phyloP scores from a whole-genome alignment of 306 rosid species.

The Astragalus glycyphyllos region DNA sequence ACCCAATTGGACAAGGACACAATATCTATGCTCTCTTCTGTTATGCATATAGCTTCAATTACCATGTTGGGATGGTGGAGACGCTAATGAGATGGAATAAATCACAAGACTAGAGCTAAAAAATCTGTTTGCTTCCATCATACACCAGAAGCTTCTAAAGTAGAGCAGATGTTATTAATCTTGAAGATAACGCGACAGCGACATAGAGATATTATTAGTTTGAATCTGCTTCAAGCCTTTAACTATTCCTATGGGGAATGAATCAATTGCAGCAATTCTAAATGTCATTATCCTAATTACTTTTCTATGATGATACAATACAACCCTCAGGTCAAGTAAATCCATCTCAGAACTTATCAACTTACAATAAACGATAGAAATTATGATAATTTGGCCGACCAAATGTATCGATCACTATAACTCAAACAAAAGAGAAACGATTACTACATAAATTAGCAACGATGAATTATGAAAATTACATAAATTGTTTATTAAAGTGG shows the following conservation, averaged over 20 bases:
- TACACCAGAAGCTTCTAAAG: constrained; percentile 16
- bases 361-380: background rate
- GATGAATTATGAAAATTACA: background rate
- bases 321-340: background rate
- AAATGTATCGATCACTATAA: background rate
- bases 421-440: background rate
- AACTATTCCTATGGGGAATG: background rate
- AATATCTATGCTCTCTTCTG: background rate
- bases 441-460: constrained; percentile 1
- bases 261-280: background rate
- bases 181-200: background rate
- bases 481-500: background rate
- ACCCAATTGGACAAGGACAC: background rate
- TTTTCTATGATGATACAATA: background rate
- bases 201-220: background rate
- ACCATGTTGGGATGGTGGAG: background rate
- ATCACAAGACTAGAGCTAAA: background rate
- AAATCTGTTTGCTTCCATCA: background rate
- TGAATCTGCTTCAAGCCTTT: background rate
- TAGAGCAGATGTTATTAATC: background rate
- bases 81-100: background rate
- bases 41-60: constrained; percentile 4
- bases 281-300: too few relatives aligned
- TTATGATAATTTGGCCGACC: background rate
- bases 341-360: background rate